A percentile compares a stretch with the other conserved stretches of the same genome.
Evolutionary conservation across 805 yeast genomes (phyloP).

Genomic region (Wickerhamiella allomyrinae): DNA sequence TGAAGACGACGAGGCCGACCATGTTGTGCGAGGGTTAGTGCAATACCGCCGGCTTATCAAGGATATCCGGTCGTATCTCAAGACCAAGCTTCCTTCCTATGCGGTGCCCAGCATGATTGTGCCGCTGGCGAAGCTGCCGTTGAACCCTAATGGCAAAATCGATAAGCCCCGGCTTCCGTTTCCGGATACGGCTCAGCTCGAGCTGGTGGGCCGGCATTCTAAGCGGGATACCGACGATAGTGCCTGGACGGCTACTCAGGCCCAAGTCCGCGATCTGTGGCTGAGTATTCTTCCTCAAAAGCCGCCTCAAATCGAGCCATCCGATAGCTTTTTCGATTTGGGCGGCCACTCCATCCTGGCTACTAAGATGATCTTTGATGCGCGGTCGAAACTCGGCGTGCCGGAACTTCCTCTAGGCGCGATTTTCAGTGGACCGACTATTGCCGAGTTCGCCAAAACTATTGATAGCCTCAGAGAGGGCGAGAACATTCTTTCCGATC

Average conservation of each 20-base stretch:
- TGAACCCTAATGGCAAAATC: conserved; percentile 96
- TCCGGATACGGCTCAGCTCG: conserved; percentile 80
- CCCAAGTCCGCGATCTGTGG: conserved; percentile 71
- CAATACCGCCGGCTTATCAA: conserved; percentile 62
- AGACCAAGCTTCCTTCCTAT: conserved; percentile 79
- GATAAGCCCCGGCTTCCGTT: conserved; percentile 94
- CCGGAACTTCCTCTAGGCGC: conserved; percentile 75
- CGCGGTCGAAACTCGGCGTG: conserved; percentile 60
- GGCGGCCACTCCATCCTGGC: conserved; percentile 98
- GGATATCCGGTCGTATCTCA: conserved; percentile 67
- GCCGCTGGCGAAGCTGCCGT: conserved; percentile 72
- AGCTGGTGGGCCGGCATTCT: conserved; percentile 47
- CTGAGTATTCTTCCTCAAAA: conserved; percentile 65
- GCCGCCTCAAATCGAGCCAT: conserved; percentile 61
- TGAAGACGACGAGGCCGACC: conserved; percentile 32
- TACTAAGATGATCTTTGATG: conserved; percentile 88
- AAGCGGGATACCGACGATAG: conserved; percentile 28
- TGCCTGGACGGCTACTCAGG: conserved; percentile 47
- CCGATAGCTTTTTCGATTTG: conserved; percentile 87
- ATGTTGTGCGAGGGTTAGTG: conserved; percentile 66
- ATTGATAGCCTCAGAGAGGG: conserved; percentile 44
- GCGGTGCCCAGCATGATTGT: conserved; percentile 89
- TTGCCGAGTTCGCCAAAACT: conserved; percentile 61
- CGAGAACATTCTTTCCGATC: conserved; percentile 16
- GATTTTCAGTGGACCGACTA: conserved; percentile 80